Evolutionary conservation across 257 asterid genomes (phyloP).

Genomic region (Sherardia arvensis): DNA sequence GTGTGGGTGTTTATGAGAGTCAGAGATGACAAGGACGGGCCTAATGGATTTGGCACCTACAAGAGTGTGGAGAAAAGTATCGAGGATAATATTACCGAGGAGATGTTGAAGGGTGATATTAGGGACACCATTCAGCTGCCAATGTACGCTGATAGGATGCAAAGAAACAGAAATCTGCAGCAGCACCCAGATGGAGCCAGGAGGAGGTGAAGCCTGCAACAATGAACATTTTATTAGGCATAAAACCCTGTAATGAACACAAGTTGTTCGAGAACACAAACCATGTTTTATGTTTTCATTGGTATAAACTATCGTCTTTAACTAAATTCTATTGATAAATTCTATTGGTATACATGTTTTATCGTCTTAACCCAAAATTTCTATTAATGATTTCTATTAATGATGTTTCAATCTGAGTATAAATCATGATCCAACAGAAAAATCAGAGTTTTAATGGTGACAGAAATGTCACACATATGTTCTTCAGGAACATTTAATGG

Average conservation of each 20-base stretch:
- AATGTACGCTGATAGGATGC: background rate
- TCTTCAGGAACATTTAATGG: background rate
- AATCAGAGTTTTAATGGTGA: background rate
- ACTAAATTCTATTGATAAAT: background rate
- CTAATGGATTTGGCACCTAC: background rate
- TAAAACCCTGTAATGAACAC: background rate
- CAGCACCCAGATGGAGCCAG: background rate
- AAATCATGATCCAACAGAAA: background rate
- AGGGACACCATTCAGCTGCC: background rate
- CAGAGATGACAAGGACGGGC: background rate
- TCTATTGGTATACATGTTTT: too few relatives aligned
- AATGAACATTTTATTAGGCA: background rate
- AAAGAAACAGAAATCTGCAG: too few relatives aligned
- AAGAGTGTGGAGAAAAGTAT: background rate
- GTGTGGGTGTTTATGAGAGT: background rate
- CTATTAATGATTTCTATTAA: background rate
- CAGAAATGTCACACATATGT: background rate
- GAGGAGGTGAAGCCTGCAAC: background rate
- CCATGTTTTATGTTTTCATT: background rate
- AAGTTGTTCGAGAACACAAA: background rate
- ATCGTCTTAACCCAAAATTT: too few relatives aligned
- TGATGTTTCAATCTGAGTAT: background rate
- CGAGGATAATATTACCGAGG: background rate
- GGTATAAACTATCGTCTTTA: background rate
- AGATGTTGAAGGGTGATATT: background rate